Percentiles rank a stretch among this genome's conserved stretches.
Conservation (phyloP, 169 alveolate genomes). For the Babesia bovis region DNA sequence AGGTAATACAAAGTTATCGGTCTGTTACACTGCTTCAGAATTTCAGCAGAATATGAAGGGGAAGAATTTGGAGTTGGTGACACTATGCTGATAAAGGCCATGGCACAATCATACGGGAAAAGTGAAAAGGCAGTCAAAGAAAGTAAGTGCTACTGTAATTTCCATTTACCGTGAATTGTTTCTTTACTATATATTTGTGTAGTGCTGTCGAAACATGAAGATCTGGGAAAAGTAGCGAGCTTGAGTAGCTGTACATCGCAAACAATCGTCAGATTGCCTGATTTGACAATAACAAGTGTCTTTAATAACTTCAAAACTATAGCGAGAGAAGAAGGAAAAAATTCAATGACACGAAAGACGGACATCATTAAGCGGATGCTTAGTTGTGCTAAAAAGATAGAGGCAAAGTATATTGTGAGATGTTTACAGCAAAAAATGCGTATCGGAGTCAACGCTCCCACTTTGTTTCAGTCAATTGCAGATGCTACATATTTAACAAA, state of each 20-base stretch:
- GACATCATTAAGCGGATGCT: conserved; percentile 84
- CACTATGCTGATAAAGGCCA: conserved; percentile 89
- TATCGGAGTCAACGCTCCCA: conserved; percentile 93
- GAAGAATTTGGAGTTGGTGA: conserved; percentile 97
- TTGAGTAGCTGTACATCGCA: conserved; percentile 85
- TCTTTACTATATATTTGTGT: too few species aligned
- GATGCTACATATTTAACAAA: conserved; percentile 63
- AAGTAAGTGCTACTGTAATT: too few species aligned
- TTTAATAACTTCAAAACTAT: conserved; percentile 69
- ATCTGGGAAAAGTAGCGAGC: conserved; percentile 86
- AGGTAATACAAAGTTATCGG: conserved; percentile 26
- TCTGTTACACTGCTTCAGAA: background rate
- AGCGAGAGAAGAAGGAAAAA: conserved; percentile 73
- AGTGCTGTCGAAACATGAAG: conserved; percentile 87
- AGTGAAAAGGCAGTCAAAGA: conserved; percentile 89
- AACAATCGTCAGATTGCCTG: conserved; percentile 82
- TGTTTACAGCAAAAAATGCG: conserved; percentile 93
- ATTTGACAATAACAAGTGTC: conserved; percentile 80
- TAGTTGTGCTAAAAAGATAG: conserved; percentile 88
- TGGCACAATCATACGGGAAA: conserved; percentile 92
- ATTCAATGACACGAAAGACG: conserved; percentile 72
- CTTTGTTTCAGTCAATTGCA: conserved; percentile 85
- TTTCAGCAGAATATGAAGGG: conserved; percentile 95
- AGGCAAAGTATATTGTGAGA: conserved; percentile 93
- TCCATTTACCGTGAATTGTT: background rate